Conservation (phyloP, 2,329 filamentous ascomycete species). For the Fusarium sterilihyphosum region DNA sequence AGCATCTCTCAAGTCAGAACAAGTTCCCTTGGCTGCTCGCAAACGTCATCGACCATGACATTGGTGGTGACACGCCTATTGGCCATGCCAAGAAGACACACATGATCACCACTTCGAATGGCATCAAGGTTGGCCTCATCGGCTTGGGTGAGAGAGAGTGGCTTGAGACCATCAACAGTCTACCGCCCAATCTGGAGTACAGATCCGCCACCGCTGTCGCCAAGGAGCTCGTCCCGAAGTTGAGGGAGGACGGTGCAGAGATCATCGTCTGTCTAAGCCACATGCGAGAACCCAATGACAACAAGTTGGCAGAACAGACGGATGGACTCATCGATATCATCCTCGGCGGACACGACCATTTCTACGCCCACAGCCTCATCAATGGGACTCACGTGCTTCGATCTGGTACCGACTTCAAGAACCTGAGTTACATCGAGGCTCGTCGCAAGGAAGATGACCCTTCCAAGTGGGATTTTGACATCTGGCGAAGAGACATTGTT, state of each 20-base stretch:
- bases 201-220: constrained; percentile 81
- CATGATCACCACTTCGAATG: constrained; percentile 83
- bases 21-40: constrained; percentile 90
- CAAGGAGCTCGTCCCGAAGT: constrained; percentile 75
- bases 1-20: constrained; percentile 77
- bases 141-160: constrained; percentile 89
- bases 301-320: constrained; percentile 81
- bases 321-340: constrained; percentile 84
- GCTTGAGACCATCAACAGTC: constrained; percentile 86
- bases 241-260: constrained; percentile 82
- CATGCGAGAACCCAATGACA: constrained; percentile 88
- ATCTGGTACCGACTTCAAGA: constrained; percentile 91
- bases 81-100: constrained; percentile 79
- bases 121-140: constrained; percentile 85
- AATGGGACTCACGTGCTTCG: constrained; percentile 86
- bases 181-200: constrained; percentile 86
- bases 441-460: constrained; percentile 61
- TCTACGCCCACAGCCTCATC: constrained; percentile 80
- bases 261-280: constrained; percentile 86
- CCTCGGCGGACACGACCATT: constrained; percentile 90
- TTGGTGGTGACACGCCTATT: constrained; percentile 79
- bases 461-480: constrained; percentile 79
- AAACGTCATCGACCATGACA: constrained; percentile 85
- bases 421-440: constrained; percentile 87
- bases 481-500: constrained; percentile 78